Conservation (phyloP, 78 protist species). For the slime mould (Dictyostelium discoideum) region DNA sequence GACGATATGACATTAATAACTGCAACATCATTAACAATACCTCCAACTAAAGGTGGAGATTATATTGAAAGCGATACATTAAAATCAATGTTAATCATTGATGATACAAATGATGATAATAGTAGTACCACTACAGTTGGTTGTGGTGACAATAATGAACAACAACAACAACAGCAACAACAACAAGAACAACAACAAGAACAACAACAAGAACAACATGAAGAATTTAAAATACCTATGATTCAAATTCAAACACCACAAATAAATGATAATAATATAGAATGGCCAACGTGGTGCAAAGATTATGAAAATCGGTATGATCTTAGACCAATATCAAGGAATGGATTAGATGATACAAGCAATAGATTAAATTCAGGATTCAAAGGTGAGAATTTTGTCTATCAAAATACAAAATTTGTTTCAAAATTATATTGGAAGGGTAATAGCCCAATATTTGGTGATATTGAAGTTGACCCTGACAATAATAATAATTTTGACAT, state of each 20-base stretch:
- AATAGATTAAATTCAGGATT: constrained; percentile 11
- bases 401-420: constrained; percentile 50
- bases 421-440: constrained; percentile 66
- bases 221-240: neutral
- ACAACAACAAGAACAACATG: neutral
- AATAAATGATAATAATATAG: neutral
- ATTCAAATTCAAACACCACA: neutral
- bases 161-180: neutral
- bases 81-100: neutral
- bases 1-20: neutral
- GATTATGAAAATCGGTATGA: neutral
- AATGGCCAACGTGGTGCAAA: constrained; percentile 59
- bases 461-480: neutral
- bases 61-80: neutral
- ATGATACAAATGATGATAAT: constrained; percentile 7
- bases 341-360: constrained; percentile 20
- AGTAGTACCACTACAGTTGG: constrained; percentile 8
- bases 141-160: neutral
- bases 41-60: neutral
- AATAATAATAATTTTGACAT: neutral
- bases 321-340: constrained; percentile 30
- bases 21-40: neutral
- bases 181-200: neutral
- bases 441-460: neutral
- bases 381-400: constrained; percentile 67